These are phyloP conservation scores for Penicillium soppii DNA, from an alignment of 495 filamentous ascomycete species.

Conservation along the genomic window DNA sequence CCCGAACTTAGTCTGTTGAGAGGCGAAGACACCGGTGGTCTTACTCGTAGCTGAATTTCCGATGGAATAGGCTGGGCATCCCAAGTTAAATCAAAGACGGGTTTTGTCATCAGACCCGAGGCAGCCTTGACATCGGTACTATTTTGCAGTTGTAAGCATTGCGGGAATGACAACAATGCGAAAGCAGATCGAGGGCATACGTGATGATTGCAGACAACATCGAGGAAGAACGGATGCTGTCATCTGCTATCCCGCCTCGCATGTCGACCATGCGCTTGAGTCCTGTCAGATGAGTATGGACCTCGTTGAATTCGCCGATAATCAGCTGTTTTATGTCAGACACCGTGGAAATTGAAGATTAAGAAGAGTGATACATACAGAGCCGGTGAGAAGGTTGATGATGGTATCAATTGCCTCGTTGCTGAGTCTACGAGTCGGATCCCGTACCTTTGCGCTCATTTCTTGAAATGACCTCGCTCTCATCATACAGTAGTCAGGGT, in stretches of 20 bases:
- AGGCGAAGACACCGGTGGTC: conserved; percentile 23
- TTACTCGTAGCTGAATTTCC: conserved; percentile 28
- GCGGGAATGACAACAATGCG: not conserved
- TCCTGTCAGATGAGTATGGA: conserved; percentile 32
- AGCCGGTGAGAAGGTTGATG: conserved; percentile 33
- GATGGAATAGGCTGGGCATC: conserved; percentile 24
- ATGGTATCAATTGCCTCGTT: conserved; percentile 38
- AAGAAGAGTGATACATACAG: conserved; percentile 28
- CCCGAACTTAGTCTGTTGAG: conserved; percentile 23
- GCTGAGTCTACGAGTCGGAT: conserved; percentile 25
- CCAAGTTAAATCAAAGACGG: conserved; percentile 39
- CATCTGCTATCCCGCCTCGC: conserved; percentile 31
- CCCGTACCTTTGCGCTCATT: conserved; percentile 32
- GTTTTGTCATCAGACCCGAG: conserved; percentile 32
- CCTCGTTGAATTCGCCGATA: conserved; percentile 33
- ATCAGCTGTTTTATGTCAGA: conserved; percentile 27
- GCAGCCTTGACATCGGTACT: conserved; percentile 37
- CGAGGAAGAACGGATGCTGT: conserved; percentile 27
- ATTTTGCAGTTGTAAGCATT: not conserved
- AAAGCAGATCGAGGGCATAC: conserved; percentile 17
- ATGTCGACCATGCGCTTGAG: conserved; percentile 36
- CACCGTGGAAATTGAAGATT: not conserved
- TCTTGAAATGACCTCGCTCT: conserved; percentile 33
- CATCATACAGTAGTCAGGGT: conserved; percentile 38
- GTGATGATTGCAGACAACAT: conserved; percentile 30